Evolutionary conservation across 2,329 filamentous ascomycete genomes (phyloP).

Genomic region (Pyrenochaeta sp.): DNA sequence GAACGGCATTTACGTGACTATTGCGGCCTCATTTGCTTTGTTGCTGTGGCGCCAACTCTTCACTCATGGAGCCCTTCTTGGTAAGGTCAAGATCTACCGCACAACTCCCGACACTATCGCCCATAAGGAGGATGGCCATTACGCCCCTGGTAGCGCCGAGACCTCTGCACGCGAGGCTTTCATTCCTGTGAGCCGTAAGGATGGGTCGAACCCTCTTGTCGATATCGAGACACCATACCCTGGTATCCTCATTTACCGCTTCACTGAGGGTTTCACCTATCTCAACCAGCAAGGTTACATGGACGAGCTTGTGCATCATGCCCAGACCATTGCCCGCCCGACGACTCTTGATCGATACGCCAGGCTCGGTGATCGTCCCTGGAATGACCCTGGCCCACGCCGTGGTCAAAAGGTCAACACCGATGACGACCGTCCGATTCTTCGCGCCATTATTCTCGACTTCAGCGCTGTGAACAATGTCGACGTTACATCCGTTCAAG

Average conservation of each 20-base stretch:
- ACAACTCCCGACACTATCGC: constrained; percentile 79
- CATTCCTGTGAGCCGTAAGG: constrained; percentile 82
- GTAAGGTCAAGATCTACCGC: constrained; percentile 82
- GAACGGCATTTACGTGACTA: constrained; percentile 88
- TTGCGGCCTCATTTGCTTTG: constrained; percentile 76
- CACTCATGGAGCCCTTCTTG: constrained; percentile 78
- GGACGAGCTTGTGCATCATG: constrained; percentile 65
- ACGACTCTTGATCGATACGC: constrained; percentile 73
- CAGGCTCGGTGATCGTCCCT: constrained; percentile 73
- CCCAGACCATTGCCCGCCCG: constrained; percentile 71
- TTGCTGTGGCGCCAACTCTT: constrained; percentile 85
- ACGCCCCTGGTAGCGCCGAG: constrained; percentile 12
- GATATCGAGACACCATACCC: constrained; percentile 83
- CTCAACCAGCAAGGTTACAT: constrained; percentile 91
- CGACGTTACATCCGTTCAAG: constrained; percentile 90
- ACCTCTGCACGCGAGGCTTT: constrained; percentile 36
- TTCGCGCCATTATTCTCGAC: constrained; percentile 92
- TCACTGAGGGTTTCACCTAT: constrained; percentile 95
- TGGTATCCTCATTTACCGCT: constrained; percentile 94
- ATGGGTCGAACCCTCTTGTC: constrained; percentile 88
- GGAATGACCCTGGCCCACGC: constrained; percentile 89
- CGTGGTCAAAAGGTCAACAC: constrained; percentile 58
- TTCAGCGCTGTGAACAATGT: constrained; percentile 94
- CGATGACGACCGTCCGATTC: constrained; percentile 66
- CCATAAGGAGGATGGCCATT: constrained; percentile 37